Conservation (phyloP, 139 green algal species). For the Mesotaenium endlicherianum region DNA sequence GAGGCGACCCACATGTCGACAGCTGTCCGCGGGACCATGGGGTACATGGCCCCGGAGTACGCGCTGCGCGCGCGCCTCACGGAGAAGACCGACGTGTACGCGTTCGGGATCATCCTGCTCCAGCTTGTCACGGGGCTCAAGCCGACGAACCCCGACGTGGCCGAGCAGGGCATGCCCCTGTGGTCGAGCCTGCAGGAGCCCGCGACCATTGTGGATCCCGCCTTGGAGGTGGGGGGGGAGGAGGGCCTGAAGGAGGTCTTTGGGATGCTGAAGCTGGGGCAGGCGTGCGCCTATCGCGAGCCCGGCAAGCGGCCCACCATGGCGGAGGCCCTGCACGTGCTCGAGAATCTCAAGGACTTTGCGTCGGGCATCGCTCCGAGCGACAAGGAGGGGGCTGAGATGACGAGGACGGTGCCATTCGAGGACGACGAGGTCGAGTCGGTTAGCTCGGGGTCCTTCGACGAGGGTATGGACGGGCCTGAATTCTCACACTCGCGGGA, state of each 20-base stretch:
- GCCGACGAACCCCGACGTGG: constrained; percentile 6
- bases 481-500: too few relatives aligned
- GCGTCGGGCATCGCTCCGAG: background rate
- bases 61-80: background rate
- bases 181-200: background rate
- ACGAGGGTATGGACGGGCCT: too few relatives aligned
- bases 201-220: background rate
- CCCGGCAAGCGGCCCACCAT: constrained; percentile 8
- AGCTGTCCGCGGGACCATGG: constrained; percentile 20
- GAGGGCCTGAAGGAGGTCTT: background rate
- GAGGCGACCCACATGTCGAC: constrained; percentile 10
- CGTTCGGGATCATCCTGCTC: constrained; percentile 14
- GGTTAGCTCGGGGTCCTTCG: too few relatives aligned
- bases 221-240: background rate
- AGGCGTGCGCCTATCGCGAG: background rate
- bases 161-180: background rate
- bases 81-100: constrained; percentile 19
- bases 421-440: too few relatives aligned
- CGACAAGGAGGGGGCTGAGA: background rate
- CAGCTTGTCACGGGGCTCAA: constrained; percentile 6
- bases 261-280: background rate
- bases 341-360: constrained; percentile 24
- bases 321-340: background rate
- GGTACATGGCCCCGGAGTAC: constrained; percentile 23
- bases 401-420: too few relatives aligned